These are phyloP conservation scores for Corynascus novoguineensis DNA, from an alignment of 495 filamentous ascomycete genomes.

Conservation along the genomic window DNA sequence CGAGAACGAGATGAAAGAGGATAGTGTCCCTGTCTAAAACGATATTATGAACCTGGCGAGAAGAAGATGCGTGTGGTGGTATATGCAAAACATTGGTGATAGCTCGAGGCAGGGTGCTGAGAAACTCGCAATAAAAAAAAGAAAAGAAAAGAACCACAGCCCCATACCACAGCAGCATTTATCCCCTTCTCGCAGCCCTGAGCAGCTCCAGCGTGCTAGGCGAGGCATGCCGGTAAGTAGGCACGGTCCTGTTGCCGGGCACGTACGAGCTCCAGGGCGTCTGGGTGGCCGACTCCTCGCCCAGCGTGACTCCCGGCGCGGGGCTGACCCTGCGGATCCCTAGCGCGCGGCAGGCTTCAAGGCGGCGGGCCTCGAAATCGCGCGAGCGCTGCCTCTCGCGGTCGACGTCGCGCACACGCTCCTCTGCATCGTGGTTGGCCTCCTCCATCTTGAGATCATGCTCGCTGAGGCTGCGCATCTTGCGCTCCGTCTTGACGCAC, in stretches of 20 bases:
- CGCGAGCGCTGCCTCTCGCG: constrained; percentile 38
- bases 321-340: constrained; percentile 26
- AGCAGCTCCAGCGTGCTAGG: constrained; percentile 21
- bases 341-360: constrained; percentile 31
- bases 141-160: not conserved
- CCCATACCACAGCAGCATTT: not conserved
- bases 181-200: constrained; percentile 20
- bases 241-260: constrained; percentile 15
- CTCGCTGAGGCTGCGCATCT: constrained; percentile 25
- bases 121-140: no score
- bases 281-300: constrained; percentile 5
- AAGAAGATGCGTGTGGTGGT: not conserved
- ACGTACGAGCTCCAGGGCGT: constrained; percentile 15
- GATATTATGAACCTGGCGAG: not conserved
- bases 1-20: not conserved
- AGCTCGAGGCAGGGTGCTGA: no score
- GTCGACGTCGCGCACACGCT: constrained; percentile 30
- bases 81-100: not conserved
- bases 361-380: constrained; percentile 36
- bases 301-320: constrained; percentile 9
- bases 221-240: constrained; percentile 19
- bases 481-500: constrained; percentile 27
- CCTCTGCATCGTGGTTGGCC: constrained; percentile 33
- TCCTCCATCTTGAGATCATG: constrained; percentile 32
- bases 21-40: not conserved